Conservation (phyloP, 139 green algal genomes). For the Monoraphidium neglectum region DNA sequence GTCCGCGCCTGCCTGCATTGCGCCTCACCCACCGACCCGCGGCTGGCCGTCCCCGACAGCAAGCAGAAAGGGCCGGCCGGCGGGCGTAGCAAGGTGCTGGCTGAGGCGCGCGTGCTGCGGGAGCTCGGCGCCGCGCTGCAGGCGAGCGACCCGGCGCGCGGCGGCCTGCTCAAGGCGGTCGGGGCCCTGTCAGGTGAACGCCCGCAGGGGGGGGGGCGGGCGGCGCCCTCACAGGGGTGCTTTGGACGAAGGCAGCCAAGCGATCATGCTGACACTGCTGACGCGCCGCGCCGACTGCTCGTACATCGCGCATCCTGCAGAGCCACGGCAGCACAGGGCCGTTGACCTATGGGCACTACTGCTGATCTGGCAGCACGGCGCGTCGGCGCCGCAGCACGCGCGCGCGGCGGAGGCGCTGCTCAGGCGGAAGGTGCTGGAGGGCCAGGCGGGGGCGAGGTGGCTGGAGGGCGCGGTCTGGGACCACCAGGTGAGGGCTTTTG, state of each 20-base stretch:
- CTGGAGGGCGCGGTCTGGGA: conserved; percentile 8
- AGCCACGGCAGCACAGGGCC: not conserved
- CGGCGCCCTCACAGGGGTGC: not conserved
- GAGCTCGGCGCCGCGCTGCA: conserved; percentile 7
- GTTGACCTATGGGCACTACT: conserved; percentile 30
- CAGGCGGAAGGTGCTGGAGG: conserved; percentile 23
- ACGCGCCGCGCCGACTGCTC: no score
- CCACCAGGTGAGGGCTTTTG: conserved; percentile 15
- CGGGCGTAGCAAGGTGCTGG: not conserved
- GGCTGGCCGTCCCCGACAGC: conserved; percentile 18
- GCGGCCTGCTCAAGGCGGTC: not conserved
- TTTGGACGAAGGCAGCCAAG: no score
- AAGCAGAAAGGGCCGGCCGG: conserved; percentile 9
- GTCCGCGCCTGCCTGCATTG: conserved; percentile 26
- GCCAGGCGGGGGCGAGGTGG: conserved; percentile 13
- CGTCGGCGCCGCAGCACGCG: not conserved
- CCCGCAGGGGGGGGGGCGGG: not conserved
- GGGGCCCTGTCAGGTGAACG: not conserved
- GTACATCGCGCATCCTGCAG: no score
- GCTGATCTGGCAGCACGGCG: not conserved
- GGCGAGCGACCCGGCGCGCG: not conserved
- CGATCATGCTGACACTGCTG: not conserved
- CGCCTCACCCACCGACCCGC: conserved; percentile 27
- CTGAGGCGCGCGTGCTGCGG: conserved; percentile 22
- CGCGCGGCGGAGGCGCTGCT: not conserved